A percentile compares a stretch with the other conserved stretches of the same genome.
Evolutionary conservation across 495 filamentous ascomycete genomes (phyloP).

Genomic region (Arthonia radiata): DNA sequence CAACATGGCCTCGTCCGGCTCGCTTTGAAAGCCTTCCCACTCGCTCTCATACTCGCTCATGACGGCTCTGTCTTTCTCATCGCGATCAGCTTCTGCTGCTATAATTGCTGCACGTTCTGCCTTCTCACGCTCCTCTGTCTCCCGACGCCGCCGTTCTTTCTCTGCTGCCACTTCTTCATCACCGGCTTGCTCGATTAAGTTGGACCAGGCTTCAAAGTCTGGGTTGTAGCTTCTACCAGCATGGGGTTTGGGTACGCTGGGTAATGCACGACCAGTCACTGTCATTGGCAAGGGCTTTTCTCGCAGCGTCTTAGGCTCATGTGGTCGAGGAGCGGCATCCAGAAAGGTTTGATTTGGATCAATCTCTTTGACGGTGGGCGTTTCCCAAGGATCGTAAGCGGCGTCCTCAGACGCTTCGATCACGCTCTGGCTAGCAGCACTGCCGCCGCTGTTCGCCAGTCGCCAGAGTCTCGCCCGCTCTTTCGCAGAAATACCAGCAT

Average conservation of each 20-base stretch:
- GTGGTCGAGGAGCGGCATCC: constrained; percentile 33
- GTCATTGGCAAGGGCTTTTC: constrained; percentile 56
- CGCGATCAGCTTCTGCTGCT: constrained; percentile 31
- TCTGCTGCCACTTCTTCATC: constrained; percentile 58
- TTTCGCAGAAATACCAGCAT: constrained; percentile 49
- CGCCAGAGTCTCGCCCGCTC: constrained; percentile 53
- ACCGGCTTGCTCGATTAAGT: constrained; percentile 44
- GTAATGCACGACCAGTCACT: constrained; percentile 47
- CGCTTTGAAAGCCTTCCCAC: constrained; percentile 19
- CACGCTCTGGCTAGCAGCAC: constrained; percentile 27
- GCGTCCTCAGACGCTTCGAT: constrained; percentile 27
- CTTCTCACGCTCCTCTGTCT: constrained; percentile 33
- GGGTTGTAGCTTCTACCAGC: constrained; percentile 85
- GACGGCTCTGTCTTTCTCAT: constrained; percentile 56
- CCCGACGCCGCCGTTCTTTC: constrained; percentile 43
- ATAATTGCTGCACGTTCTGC: constrained; percentile 15
- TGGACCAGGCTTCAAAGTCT: constrained; percentile 56
- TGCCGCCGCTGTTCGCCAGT: constrained; percentile 49
- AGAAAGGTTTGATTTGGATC: constrained; percentile 28
- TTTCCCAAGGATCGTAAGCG: constrained; percentile 57
- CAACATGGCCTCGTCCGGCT: constrained; percentile 30
- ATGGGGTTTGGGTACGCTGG: constrained; percentile 52
- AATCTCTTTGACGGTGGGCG: constrained; percentile 15
- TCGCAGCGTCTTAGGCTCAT: constrained; percentile 51
- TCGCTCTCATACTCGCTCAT: constrained; percentile 76